Base-by-base conservation (phyloP, 805 yeast species). In the Peterozyma xylosa region DNA sequence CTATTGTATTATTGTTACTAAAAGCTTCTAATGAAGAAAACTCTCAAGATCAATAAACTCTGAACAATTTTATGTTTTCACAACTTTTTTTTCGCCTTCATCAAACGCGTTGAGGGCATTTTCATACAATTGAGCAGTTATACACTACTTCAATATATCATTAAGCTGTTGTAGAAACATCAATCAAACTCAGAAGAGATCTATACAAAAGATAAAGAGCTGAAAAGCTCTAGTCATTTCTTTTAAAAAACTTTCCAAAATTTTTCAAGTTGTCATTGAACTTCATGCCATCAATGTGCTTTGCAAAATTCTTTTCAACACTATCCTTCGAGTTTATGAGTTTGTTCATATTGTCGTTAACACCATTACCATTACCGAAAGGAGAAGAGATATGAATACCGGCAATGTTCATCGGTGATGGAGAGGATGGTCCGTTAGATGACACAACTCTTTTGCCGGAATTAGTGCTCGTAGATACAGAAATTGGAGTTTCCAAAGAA, bases 251-350 rank as follows among this genome's bases (percentile, higher is more conserved):
- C 45, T 82, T 76, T 9, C 87, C 86, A 47, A 83, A 71, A 48
- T 67, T 76, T 53, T 72, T 75, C 59, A 81, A 71, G 49, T 80
- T 82, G 54, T 82, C 88, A 55, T 81, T 81, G 43, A 83, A 80
- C 57, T 67, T 81, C 21, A 80, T 80, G 45, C 78, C 78, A 37
- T 70, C 49, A 60, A 66, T 45, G 59, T 66, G 73, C 67, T 54
- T 73, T 42, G 53, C 73, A 50, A 60, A 66, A 64, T 61, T 71
- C 60, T 58, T 75, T 65, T 62, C 67, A 14, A 57, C 66, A 50
- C 58, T 58, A 41, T 70, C 73, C 35, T 30, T 21, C 27, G 27
- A 21, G 7, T 21, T 21, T 21, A 21, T 21, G 7, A 21, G 27
- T 7, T 56, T 57, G 45, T 59, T 63, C 21, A 58, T 50, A 43